Evolutionary conservation across 1,139 yeast species (phyloP).

Genomic region (Waltiozyma sp.): DNA sequence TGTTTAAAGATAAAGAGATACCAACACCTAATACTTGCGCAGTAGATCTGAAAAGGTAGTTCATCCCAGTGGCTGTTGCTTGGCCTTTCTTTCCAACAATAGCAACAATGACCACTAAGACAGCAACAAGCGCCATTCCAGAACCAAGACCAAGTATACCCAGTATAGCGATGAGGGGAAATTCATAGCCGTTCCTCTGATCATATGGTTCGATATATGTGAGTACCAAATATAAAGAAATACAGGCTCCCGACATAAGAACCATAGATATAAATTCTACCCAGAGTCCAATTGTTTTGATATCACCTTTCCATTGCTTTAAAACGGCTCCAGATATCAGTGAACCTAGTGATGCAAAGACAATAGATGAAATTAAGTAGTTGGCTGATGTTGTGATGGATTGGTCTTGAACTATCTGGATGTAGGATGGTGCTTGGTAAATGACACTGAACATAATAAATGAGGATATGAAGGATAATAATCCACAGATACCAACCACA

Average conservation of each 20-base stretch:
- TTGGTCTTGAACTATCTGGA: slow-evolving; percentile 38
- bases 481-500: slow-evolving; percentile 37
- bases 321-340: slow-evolving; percentile 40
- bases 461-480: slow-evolving; percentile 43
- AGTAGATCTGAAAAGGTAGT: slow-evolving; percentile 24
- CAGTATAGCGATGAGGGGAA: not conserved
- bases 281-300: slow-evolving; percentile 1
- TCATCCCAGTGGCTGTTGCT: slow-evolving; percentile 23
- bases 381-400: slow-evolving; percentile 41
- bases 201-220: not conserved
- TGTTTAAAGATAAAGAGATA: slow-evolving; percentile 24
- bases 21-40: slow-evolving; percentile 36
- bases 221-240: not conserved
- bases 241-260: not conserved
- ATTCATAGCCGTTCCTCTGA: not conserved
- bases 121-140: slow-evolving; percentile 33
- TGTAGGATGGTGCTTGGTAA: slow-evolving; percentile 44
- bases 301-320: slow-evolving; percentile 16
- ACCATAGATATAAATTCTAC: slow-evolving; percentile 3
- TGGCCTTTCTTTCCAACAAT: slow-evolving; percentile 25
- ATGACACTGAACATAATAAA: slow-evolving; percentile 34
- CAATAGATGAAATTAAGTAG: slow-evolving; percentile 36
- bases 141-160: slow-evolving; percentile 25
- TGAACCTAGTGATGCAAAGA: slow-evolving; percentile 45
- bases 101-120: slow-evolving; percentile 31